Evolutionary conservation across 1,284 basidiomycete genomes (phyloP), one percentile per base, ranked within the genome.

Genomic region (Sparassis latifolia): DNA sequence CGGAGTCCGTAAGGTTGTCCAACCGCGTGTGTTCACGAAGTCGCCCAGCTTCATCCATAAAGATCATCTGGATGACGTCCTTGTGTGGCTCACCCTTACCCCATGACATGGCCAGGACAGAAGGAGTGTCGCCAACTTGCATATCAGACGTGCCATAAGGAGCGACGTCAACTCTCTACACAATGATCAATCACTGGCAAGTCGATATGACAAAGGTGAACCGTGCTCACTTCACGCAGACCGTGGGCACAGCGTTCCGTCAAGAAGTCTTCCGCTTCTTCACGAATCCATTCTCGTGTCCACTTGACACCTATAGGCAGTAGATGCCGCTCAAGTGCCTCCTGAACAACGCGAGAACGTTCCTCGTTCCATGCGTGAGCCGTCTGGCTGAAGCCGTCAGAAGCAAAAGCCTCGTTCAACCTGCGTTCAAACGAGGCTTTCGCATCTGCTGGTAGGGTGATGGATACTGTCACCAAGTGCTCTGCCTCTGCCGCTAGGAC

Each of bases 331-430:
- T 89, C 81, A 31, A 97, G 69, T 3, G 87, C 84, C 50, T 91
- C 86, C 49, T 86, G 78, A 39, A 97, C 79, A 41, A 97, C 81
- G 33, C 84, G 80, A 45, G 81, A 76, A 44, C 97, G 82, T 59
- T 96, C 82, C 47, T 82, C 86, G 65, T 99, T 99, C 97, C 97
- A 99, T n/a, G 84, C 81, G 55, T 84, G 82, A 1, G 91, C 86
- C 5, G 86, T 79, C 53, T 95, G 91, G 51, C 87, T 89, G 62
- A 89, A 89, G 51, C 84, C 87, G 61, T 93, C 91, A 5, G 92
- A 93, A 39, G 82, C 78, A 66, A 93, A 94, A 4, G 91, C 89
- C 53, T 89, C 82, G 48, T 79, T 79, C n/a, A 99, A 74, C 41
- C 79, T 74, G 32, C 84, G 79, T 62, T 89, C 82, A 56, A 97